Evolutionary conservation across 2,329 filamentous ascomycete species (phyloP).

Genomic region (Claviceps humidiphila): DNA sequence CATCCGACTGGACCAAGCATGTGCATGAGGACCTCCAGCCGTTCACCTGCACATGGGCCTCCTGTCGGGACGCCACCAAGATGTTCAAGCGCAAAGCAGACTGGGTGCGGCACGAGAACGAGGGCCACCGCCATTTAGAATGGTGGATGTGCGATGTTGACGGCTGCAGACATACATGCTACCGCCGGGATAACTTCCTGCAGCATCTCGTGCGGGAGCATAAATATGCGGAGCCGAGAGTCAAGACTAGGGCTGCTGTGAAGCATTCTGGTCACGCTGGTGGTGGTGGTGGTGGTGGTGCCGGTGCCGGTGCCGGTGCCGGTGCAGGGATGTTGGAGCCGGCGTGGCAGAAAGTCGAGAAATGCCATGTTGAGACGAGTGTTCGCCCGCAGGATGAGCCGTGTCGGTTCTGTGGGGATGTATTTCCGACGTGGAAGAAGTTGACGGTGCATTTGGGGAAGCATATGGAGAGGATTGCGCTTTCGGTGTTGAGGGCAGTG

Average conservation of each 20-base stretch:
- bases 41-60: conserved; percentile 81
- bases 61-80: conserved; percentile 70
- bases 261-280: conserved; percentile 37
- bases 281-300: too few relatives aligned
- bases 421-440: conserved; percentile 80
- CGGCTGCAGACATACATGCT: conserved; percentile 73
- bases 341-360: conserved; percentile 66
- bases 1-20: conserved; percentile 94
- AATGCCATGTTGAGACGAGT: conserved; percentile 58
- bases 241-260: conserved; percentile 58
- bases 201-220: conserved; percentile 88
- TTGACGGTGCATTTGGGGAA: conserved; percentile 85
- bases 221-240: conserved; percentile 69
- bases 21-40: conserved; percentile 89
- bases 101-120: conserved; percentile 90
- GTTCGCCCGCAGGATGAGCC: conserved; percentile 59
- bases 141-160: conserved; percentile 79
- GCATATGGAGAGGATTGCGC: conserved; percentile 84
- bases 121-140: conserved; percentile 77
- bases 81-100: conserved; percentile 93
- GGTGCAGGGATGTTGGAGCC: conserved; percentile 31
- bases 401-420: conserved; percentile 76
- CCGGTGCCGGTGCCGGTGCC: too few relatives aligned
- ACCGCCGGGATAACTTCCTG: conserved; percentile 81
- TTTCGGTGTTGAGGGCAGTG: conserved; percentile 59